Conservation (phyloP, 371 early-diverging fungal species). For the Mucor racemosus region DNA sequence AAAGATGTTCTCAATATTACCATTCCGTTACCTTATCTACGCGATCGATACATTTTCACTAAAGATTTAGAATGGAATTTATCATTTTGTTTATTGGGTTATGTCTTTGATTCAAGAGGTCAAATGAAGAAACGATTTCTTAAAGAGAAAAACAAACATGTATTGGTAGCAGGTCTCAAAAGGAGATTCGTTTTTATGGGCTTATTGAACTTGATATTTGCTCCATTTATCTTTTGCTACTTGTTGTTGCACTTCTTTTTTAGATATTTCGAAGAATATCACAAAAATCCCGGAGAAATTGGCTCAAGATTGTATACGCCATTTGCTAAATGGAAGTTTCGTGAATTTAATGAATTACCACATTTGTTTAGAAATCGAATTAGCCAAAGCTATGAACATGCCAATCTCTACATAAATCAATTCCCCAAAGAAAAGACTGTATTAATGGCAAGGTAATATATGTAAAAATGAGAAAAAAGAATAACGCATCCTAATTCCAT, state of each 20-base stretch:
- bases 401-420: slow-evolving; percentile 85
- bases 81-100: slow-evolving; percentile 80
- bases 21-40: slow-evolving; percentile 62
- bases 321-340: slow-evolving; percentile 89
- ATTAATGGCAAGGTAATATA: slow-evolving; percentile 71
- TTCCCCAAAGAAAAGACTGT: slow-evolving; percentile 87
- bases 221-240: slow-evolving; percentile 88
- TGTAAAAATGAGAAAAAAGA: background rate
- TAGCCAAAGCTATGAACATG: slow-evolving; percentile 69
- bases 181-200: slow-evolving; percentile 90
- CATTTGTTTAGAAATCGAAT: slow-evolving; percentile 85
- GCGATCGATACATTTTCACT: slow-evolving; percentile 67
- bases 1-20: slow-evolving; percentile 84
- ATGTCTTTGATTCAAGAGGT: slow-evolving; percentile 87
- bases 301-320: slow-evolving; percentile 85
- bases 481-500: background rate
- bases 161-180: slow-evolving; percentile 71
- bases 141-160: slow-evolving; percentile 61
- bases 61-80: slow-evolving; percentile 93
- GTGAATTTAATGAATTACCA: slow-evolving; percentile 97
- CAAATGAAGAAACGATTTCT: slow-evolving; percentile 82
- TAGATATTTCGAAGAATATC: slow-evolving; percentile 92
- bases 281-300: slow-evolving; percentile 86
- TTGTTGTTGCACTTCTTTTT: slow-evolving; percentile 88
- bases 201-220: slow-evolving; percentile 77